phyloP scores from a whole-genome alignment of 108 stramenopile genomes.

The Nannochloropsis salina region DNA sequence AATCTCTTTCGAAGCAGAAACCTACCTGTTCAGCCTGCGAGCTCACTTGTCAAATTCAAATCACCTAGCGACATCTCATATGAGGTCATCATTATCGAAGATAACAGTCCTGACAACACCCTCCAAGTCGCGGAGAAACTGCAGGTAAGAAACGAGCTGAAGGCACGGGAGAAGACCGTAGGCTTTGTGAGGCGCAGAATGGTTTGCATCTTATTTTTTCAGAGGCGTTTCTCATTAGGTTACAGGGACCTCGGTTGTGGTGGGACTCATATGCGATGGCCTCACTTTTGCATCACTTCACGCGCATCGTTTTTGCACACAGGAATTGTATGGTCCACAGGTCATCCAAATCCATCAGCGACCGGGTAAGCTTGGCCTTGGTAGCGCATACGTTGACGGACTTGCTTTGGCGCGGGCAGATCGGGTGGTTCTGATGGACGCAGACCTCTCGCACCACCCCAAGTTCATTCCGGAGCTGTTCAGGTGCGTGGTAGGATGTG shows the following conservation, averaged over 20 bases:
- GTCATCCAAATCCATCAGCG: constrained; percentile 74
- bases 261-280: no score
- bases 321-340: constrained; percentile 57
- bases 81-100: constrained; percentile 93
- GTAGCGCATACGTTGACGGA: constrained; percentile 86
- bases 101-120: constrained; percentile 86
- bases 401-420: constrained; percentile 62
- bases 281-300: no score
- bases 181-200: background rate
- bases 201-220: no score
- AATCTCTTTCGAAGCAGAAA: no score
- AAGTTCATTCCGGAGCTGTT: constrained; percentile 89
- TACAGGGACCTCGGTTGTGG: no score
- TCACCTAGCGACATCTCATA: constrained; percentile 51
- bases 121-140: constrained; percentile 78
- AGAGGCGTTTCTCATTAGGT: no score
- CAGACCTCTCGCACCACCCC: constrained; percentile 94
- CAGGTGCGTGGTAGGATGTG: constrained; percentile 9
- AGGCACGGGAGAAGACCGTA: background rate
- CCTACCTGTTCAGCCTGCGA: no score
- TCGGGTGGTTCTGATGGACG: constrained; percentile 93
- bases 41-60: no score
- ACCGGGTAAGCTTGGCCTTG: constrained; percentile 86
- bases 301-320: background rate
- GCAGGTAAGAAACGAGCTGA: constrained; percentile 51